A percentile compares a stretch with the other conserved stretches of the same genome.
Conservation (phyloP, 768 basidiomycete species). For the Naganishia antarctica region DNA sequence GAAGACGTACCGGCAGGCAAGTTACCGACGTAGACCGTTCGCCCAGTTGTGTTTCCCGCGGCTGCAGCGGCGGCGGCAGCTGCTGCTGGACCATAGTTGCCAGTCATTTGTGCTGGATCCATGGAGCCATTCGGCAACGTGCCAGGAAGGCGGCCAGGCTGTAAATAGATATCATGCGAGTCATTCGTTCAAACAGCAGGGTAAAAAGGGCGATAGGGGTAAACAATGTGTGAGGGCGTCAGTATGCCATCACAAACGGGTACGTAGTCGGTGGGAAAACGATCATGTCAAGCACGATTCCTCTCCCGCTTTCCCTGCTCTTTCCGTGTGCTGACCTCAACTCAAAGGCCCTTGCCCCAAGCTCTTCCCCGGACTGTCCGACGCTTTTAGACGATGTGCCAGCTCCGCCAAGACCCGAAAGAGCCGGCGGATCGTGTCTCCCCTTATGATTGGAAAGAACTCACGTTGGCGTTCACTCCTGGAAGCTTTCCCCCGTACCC, state of each 20-base stretch:
- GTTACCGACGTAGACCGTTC: conserved; percentile 96
- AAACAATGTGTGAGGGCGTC: conserved; percentile 30
- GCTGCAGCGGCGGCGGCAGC: conserved; percentile 63
- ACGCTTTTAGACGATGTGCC: too few relatives aligned
- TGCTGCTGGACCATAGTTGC: conserved; percentile 66
- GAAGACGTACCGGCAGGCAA: conserved; percentile 60
- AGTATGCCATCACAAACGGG: too few relatives aligned
- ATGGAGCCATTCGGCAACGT: conserved; percentile 27
- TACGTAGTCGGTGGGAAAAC: too few relatives aligned
- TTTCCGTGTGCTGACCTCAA: background rate
- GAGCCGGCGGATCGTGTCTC: too few relatives aligned
- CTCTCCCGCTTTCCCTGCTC: too few relatives aligned
- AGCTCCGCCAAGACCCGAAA: too few relatives aligned
- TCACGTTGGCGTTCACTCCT: conserved; percentile 39
- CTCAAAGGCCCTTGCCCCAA: too few relatives aligned
- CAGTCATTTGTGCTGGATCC: conserved; percentile 56
- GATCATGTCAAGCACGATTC: too few relatives aligned
- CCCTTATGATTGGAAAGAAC: too few relatives aligned
- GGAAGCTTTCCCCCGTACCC: conserved; percentile 15
- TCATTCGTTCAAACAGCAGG: too few relatives aligned
- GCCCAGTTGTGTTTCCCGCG: conserved; percentile 56
- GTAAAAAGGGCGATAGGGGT: conserved; percentile 32
- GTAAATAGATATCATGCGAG: background rate
- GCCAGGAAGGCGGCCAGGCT: conserved; percentile 19
- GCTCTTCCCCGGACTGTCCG: too few relatives aligned